Base-by-base conservation (phyloP, 192 early-diverging fungal species). In the Jimgerdemannia flammicorona region DNA sequence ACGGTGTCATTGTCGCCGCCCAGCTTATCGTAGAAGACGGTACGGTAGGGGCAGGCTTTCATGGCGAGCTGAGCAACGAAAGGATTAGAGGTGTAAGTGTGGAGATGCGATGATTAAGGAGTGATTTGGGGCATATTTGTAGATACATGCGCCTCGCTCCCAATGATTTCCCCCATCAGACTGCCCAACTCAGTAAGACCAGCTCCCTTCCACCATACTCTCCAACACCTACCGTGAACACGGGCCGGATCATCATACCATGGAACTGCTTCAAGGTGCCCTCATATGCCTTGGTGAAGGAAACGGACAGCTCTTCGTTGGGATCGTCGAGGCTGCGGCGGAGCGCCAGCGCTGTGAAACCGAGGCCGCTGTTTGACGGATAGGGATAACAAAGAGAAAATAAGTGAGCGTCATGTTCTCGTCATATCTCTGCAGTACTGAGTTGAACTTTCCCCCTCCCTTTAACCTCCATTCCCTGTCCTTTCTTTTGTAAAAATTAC, bases 1-100 rank as follows among this genome's bases (percentile, higher is more conserved):
- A 91, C 87, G 64, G 84, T 84, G 29, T 84, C 85, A 67, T 89
- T 84, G 77, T 87, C 85, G 43, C 82, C 82, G 67, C 93, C 92
- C 39, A 99, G 84, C 81, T 94, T 95, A 41, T 84, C 85, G 80
- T 95, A 99, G 83, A 99, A 98, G 73, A 92, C 91, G 59, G 87
- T 88, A 70, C 96, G 94, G 75, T 90, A 88, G 29, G 97, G 97
- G 82, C 96, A 98, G 10, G 94, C 94, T 78, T 90, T 90, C 96
- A 99, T 98, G 7, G 93, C 94, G 64, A 94, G 72, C 92, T 93
- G 74, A 72, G 4, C 67, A 29, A 29, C 29, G 29, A 29, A 29
- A 29, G 29, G 29, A 29, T 29, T 29, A 29, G 29, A 29, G 29
- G 29, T 29, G 29, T 29, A 19, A 40, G 14, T 14, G 64, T 65